Base-by-base conservation (phyloP, 306 rosid species). In the Dryas octopetala region DNA sequence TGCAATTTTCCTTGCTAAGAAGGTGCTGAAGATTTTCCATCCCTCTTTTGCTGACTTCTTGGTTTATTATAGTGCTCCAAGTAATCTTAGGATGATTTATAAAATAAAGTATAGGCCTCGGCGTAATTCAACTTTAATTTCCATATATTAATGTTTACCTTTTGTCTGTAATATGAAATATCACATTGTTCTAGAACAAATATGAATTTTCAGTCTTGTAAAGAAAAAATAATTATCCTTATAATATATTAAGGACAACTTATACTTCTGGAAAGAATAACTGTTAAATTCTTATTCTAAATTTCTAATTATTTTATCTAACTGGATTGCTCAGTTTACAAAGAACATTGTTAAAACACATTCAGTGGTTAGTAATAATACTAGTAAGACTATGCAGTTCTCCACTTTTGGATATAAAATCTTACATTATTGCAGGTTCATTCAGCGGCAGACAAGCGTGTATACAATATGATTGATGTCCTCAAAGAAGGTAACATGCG, bases 401-500 rank as follows among this genome's bases (percentile, higher is more conserved):
- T 17, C 15, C 48, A 38, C 74, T 28, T 51, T 14, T 4, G 52
- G 61, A 69, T 52, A 69, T 38, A 16, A 45, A 49, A 73, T 55
- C 19, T 67, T 75, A 69, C 28, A 10, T 45, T 15, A 19, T 23
- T 87, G 84, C 91, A 93, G 96, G 76, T 89, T 83, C 82, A 70
- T 53, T 66, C 75, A 55, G 86, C 77, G 83, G 86, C 85, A 15
- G 79, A 82, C 38, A 88, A 91, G 80, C 82, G 86, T 83, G 58
- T 93, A 69, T 90, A 82, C 80, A 75, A 85, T 74, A 93, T 93
- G 97, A 84, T 91, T 12, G 98, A 90, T 76, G 98, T 91, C 32
- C 71, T 93, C 82, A 79, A 90, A 65, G 97, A 86, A 86, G 96
- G 96, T 38, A 89, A 76, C 74, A 93, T 91, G 96, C 84, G 93